Conservation (phyloP, 192 early-diverging fungal genomes). For the Glomus cerebriforme region DNA sequence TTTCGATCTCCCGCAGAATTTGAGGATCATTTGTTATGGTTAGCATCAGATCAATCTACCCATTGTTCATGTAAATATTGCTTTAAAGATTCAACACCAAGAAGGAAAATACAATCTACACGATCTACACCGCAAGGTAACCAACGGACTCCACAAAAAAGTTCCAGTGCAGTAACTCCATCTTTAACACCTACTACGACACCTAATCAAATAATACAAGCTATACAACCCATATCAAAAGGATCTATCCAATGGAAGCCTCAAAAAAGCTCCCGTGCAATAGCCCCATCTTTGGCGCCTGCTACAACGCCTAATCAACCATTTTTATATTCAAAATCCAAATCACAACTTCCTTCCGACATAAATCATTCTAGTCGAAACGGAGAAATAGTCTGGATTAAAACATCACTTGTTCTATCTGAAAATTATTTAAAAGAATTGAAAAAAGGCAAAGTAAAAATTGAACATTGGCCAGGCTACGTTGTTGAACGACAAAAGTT, state of each 20-base stretch:
- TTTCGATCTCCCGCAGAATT: conserved; percentile 18
- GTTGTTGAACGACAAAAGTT: background rate
- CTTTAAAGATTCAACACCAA: background rate
- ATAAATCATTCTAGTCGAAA: background rate
- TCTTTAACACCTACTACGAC: background rate
- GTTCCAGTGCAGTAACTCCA: background rate
- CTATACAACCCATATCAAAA: background rate
- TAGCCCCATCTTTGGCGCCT: background rate
- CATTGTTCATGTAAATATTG: conserved; percentile 2
- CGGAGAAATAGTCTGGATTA: background rate
- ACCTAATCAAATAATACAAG: background rate
- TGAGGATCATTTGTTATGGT: conserved; percentile 19
- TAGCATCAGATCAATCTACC: background rate
- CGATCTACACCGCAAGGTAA: background rate
- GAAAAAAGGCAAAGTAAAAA: background rate
- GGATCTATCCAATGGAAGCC: background rate
- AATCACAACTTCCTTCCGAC: background rate
- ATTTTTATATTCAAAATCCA: background rate
- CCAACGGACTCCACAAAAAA: background rate
- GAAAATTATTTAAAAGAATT: background rate
- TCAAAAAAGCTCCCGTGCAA: background rate
- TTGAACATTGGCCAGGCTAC: background rate
- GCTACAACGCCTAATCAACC: background rate
- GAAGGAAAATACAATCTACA: background rate
- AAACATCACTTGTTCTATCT: background rate